These are phyloP conservation scores for Xerocomus nothofagi DNA, from an alignment of 1,284 basidiomycete species.

Conservation along the genomic window DNA sequence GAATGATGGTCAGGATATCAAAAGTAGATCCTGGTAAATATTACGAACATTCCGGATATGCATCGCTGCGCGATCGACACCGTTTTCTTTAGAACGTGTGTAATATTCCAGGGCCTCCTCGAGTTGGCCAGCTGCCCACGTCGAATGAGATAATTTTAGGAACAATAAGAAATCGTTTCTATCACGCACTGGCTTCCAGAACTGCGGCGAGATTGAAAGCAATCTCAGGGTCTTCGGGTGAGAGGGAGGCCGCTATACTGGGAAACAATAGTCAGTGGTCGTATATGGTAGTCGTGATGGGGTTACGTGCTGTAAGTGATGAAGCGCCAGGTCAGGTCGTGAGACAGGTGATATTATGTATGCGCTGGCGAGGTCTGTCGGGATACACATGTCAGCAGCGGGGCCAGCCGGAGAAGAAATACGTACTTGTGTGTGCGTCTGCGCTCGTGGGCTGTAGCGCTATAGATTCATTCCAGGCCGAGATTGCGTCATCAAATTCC, in stretches of 20 bases:
- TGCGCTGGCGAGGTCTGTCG: constrained; percentile 85
- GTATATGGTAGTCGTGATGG: constrained; percentile 22
- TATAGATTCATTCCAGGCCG: constrained; percentile 86
- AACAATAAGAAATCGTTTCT: constrained; percentile 34
- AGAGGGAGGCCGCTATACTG: constrained; percentile 82
- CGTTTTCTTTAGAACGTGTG: constrained; percentile 72
- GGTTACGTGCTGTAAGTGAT: constrained; percentile 75
- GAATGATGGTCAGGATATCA: constrained; percentile 13
- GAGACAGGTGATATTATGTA: constrained; percentile 88
- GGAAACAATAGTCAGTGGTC: constrained; percentile 34
- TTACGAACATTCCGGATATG: constrained; percentile 79
- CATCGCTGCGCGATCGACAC: constrained; percentile 83
- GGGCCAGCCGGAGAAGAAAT: constrained; percentile 16
- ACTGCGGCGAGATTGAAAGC: constrained; percentile 93
- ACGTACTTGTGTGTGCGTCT: constrained; percentile 90
- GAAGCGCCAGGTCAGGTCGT: constrained; percentile 86
- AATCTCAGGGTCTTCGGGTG: constrained; percentile 93
- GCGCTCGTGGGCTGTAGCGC: constrained; percentile 80
- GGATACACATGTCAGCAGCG: constrained; percentile 29
- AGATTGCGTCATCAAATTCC: constrained; percentile 83
- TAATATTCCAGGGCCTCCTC: constrained; percentile 83
- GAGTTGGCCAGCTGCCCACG: constrained; percentile 64
- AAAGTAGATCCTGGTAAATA: constrained; percentile 14
- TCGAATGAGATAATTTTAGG: constrained; percentile 32
- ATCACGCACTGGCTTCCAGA: constrained; percentile 77